Base-by-base conservation (phyloP, 345 rosid species). In the Barbarea vulgaris region DNA sequence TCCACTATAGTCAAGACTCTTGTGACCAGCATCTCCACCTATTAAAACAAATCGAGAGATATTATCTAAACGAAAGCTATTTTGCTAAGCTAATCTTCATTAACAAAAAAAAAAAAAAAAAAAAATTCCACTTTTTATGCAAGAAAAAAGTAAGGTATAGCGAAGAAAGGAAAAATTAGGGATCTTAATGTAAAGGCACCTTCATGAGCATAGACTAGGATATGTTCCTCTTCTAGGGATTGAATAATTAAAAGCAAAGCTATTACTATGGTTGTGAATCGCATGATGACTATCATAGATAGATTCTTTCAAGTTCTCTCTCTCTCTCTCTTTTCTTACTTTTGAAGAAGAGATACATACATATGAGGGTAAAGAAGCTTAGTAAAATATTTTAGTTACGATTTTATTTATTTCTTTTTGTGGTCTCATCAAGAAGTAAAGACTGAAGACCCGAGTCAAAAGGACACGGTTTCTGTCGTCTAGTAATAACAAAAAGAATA, bases 381-480 rank as follows among this genome's bases (percentile, higher is more conserved):
- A 64, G 64, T 21, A 19, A 44, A 55, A 27, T 42, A 42, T 42
- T 14, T 41, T 28, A 54, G 44, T 57, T 58, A 58, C 15, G 33
- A 15, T 44, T 70, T 15, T n/a, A n/a, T 42, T 64, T 21, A 9
- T 62, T 18, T 12, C 1, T 48, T 53, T 28, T 19, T 63, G 4
- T 39, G 71, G 70, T 73, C 53, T 61, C 48, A 42, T 54, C 10
- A 7, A 65, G 30, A 65, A 24, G 30, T 41, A 41, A 52, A 67
- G 70, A 46, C 50, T 24, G 50, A 63, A 73, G 77, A 72, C 69
- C 76, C 46, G 47, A 34, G 78, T 74, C 66, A 66, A 74, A 56
- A 47, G 72, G 66, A 30, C 59, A 74, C 22, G 51, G 66, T 11
- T 66, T 66, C 31, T 66, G 72, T 74, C 66, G 72, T 65, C 28